Conservation (phyloP, 164 flowering plant genomes). For the Hamamelis virginiana region DNA sequence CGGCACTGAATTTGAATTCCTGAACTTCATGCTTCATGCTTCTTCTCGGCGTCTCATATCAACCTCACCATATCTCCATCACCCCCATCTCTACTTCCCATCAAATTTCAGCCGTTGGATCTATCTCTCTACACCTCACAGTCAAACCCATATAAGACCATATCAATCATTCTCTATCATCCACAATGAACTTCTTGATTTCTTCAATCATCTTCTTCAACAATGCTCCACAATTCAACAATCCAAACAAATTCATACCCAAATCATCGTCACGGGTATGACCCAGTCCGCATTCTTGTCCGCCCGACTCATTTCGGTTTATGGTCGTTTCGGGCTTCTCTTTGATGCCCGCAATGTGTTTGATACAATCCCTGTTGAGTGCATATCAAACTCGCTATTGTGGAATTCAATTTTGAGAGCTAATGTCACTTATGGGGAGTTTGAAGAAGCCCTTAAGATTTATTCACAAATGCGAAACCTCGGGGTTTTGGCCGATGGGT, state of each 20-base stretch:
- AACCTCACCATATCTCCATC: no score
- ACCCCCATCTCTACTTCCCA: no score
- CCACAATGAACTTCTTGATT: constrained; percentile 17
- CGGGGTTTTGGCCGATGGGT: constrained; percentile 55
- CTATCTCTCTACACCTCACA: no score
- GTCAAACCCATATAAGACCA: no score
- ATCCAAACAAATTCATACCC: constrained; percentile 46
- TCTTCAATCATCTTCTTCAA: constrained; percentile 47
- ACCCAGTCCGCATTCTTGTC: constrained; percentile 48
- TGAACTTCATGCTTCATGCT: no score
- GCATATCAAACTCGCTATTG: constrained; percentile 30
- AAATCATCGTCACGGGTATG: constrained; percentile 34
- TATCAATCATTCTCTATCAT: neutral
- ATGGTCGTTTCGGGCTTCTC: constrained; percentile 41
- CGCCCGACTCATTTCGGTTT: constrained; percentile 48
- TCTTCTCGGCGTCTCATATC: no score
- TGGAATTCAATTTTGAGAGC: constrained; percentile 84
- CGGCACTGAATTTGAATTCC: no score
- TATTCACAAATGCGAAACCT: constrained; percentile 46
- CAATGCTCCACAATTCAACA: constrained; percentile 33
- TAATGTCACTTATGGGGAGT: constrained; percentile 35
- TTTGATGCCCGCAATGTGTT: constrained; percentile 50
- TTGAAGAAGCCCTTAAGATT: constrained; percentile 36
- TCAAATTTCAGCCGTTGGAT: no score
- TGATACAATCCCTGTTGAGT: constrained; percentile 22